Evolutionary conservation across 345 rosid species (phyloP).

Genomic region (Rubroshorea leprosula): DNA sequence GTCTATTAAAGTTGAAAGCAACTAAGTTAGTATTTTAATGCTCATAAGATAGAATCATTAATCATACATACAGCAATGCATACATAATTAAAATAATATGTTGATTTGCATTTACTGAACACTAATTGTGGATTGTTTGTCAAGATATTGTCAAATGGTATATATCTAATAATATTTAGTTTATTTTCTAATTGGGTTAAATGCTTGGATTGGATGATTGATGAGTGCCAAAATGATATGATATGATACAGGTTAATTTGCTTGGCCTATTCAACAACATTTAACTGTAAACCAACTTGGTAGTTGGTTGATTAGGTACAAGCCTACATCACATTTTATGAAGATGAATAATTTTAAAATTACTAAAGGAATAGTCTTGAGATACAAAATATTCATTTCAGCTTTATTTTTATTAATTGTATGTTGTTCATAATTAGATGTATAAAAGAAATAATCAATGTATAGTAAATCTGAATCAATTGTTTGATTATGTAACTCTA

Average conservation of each 20-base stretch:
- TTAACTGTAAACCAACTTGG: slow-evolving; percentile 14
- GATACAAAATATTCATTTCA: too few species aligned
- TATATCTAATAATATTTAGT: slow-evolving; percentile 8
- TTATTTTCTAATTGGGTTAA: background rate
- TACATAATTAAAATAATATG: background rate
- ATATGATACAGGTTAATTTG: background rate
- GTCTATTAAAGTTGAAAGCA: slow-evolving; percentile 13
- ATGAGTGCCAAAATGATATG: background rate
- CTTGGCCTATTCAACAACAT: slow-evolving; percentile 1
- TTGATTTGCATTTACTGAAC: slow-evolving; percentile 9
- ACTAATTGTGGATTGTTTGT: slow-evolving; percentile 18
- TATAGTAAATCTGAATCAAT: too few species aligned
- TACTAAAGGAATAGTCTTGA: too few species aligned
- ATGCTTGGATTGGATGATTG: background rate
- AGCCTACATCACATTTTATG: too few species aligned
- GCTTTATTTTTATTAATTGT: too few species aligned
- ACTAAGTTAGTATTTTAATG: slow-evolving; percentile 3
- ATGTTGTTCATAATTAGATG: too few species aligned
- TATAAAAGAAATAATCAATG: too few species aligned
- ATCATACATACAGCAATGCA: background rate
- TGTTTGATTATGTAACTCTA: too few species aligned
- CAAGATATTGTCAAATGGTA: slow-evolving; percentile 1
- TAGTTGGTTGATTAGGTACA: slow-evolving; percentile 9
- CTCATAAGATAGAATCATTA: background rate
- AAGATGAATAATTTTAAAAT: too few species aligned